Conservation (phyloP, 192 early-diverging fungal genomes). For the Phycomyces nitens region DNA sequence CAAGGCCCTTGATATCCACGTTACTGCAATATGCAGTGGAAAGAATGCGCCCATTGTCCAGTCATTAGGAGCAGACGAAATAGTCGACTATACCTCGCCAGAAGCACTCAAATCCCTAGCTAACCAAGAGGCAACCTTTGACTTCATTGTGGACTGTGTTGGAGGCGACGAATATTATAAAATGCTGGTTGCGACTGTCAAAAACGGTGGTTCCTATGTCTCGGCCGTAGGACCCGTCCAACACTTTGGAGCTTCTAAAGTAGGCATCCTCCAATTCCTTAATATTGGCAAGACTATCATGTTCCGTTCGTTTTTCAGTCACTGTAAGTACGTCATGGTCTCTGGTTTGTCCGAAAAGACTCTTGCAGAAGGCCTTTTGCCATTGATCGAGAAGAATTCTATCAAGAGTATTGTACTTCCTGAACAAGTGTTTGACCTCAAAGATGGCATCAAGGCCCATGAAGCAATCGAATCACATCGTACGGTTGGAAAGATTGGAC, state of each 20-base stretch:
- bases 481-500: conserved; percentile 31
- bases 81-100: conserved; percentile 47
- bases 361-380: background rate
- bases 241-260: conserved; percentile 9
- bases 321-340: background rate
- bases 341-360: background rate
- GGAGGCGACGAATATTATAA: conserved; percentile 34
- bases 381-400: background rate
- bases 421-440: conserved; percentile 18
- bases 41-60: conserved; percentile 46
- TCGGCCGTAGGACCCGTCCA: conserved; percentile 21
- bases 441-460: conserved; percentile 27
- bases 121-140: conserved; percentile 18
- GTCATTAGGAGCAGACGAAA: conserved; percentile 49
- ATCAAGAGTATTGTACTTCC: background rate
- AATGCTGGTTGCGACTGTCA: background rate
- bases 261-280: background rate
- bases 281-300: background rate
- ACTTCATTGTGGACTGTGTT: conserved; percentile 46
- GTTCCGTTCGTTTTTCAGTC: background rate
- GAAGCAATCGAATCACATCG: conserved; percentile 25
- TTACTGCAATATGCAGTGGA: conserved; percentile 50
- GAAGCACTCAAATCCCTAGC: conserved; percentile 5
- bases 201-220: conserved; percentile 3
- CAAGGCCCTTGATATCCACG: conserved; percentile 50